phyloP scores from a whole-genome alignment of 208 protist genomes.

The Leishmania martiniquensis region DNA sequence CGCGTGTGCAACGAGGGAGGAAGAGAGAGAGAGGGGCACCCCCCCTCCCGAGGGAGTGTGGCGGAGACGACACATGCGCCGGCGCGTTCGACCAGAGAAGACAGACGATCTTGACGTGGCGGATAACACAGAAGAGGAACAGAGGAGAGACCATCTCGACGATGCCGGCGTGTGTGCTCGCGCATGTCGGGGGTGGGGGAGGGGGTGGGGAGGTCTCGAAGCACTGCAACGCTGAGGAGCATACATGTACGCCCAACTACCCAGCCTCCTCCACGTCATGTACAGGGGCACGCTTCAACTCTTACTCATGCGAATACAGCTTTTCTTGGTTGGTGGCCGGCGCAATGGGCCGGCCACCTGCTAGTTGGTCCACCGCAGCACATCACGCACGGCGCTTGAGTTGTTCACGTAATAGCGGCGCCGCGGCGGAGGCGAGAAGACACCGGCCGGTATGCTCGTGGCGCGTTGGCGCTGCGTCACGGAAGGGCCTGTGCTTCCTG shows the following conservation, averaged over 20 bases:
- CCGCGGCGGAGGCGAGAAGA: conserved; percentile 10
- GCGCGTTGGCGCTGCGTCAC: conserved; percentile 7
- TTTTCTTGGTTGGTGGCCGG: background rate
- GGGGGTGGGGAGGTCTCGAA: background rate
- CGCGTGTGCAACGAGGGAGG: too few relatives aligned
- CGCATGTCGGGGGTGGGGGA: background rate
- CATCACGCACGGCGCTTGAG: conserved; percentile 12
- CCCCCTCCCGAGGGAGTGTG: too few relatives aligned
- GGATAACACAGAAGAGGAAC: too few relatives aligned
- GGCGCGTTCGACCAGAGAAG: background rate
- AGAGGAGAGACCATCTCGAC: too few relatives aligned
- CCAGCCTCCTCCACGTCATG: background rate
- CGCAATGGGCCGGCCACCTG: background rate
- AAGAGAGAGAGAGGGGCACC: too few relatives aligned
- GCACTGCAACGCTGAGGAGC: too few relatives aligned
- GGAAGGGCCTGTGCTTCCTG: background rate
- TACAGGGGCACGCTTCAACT: background rate
- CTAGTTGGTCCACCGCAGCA: conserved; percentile 16
- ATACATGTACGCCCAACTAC: background rate
- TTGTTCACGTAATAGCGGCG: conserved; percentile 15
- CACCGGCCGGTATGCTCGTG: conserved; percentile 7
- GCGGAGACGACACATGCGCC: background rate
- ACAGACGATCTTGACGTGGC: too few relatives aligned
- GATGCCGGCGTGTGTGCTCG: background rate
- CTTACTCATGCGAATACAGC: background rate